A percentile compares a stretch with the other conserved stretches of the same genome.
These are phyloP conservation scores for Magnaporthiopsis poae DNA, from an alignment of 2,329 filamentous ascomycete genomes.

Conservation along the genomic window DNA sequence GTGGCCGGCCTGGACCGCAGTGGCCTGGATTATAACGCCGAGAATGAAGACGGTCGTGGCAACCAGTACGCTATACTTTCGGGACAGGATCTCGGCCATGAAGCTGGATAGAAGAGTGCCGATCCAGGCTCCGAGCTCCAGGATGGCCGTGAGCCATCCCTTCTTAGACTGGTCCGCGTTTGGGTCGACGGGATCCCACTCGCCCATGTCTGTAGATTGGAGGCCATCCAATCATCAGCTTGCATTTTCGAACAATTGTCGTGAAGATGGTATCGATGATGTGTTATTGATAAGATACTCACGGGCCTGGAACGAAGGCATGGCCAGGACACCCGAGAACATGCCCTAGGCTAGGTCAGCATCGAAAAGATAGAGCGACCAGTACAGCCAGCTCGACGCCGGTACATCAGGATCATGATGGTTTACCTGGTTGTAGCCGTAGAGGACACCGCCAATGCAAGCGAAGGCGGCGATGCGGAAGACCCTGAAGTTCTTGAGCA, in stretches of 20 bases:
- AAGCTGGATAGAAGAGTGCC: constrained; percentile 61
- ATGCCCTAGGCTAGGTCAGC: constrained; percentile 38
- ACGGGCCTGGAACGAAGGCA: constrained; percentile 44
- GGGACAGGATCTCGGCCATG: constrained; percentile 57
- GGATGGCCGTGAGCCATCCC: constrained; percentile 55
- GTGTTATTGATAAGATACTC: constrained; percentile 16
- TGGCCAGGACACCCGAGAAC: constrained; percentile 58
- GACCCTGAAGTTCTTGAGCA: constrained; percentile 50
- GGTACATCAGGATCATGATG: neutral
- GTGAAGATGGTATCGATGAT: neutral
- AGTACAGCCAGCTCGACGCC: neutral
- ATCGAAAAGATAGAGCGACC: too few species aligned
- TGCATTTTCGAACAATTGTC: neutral
- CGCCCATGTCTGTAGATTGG: constrained; percentile 42
- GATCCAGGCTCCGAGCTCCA: constrained; percentile 70
- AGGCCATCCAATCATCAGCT: neutral
- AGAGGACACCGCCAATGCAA: constrained; percentile 51
- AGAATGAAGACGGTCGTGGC: constrained; percentile 58
- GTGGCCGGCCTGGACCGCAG: constrained; percentile 45
- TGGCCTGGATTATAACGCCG: constrained; percentile 57
- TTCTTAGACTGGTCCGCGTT: constrained; percentile 42
- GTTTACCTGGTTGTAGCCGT: constrained; percentile 59
- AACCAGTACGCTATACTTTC: constrained; percentile 61
- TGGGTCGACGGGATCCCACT: constrained; percentile 36
- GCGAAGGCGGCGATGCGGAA: constrained; percentile 53